Evolutionary conservation across 1,139 yeast genomes (phyloP).

Genomic region (Lodderomyces margitis): DNA sequence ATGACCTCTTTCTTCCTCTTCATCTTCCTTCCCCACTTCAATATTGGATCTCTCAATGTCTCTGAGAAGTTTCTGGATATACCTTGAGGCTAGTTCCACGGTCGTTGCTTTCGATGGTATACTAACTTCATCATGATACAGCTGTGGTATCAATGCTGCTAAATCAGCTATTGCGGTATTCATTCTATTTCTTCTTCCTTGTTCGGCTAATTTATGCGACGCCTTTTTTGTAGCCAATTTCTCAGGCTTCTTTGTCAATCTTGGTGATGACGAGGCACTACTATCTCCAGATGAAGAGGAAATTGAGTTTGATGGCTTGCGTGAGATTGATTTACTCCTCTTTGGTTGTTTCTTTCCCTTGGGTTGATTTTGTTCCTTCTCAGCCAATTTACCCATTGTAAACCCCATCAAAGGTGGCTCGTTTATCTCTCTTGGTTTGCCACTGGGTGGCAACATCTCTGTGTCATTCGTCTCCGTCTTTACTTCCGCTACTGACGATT

Average conservation of each 20-base stretch:
- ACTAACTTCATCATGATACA: conserved; percentile 53
- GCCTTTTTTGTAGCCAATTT: conserved; percentile 57
- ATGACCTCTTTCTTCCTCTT: not conserved
- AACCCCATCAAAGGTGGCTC: conserved; percentile 43
- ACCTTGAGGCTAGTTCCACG: conserved; percentile 80
- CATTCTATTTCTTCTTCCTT: conserved; percentile 91
- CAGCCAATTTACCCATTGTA: conserved; percentile 49
- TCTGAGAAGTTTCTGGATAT: conserved; percentile 50
- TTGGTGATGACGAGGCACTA: conserved; percentile 20
- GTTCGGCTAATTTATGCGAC: conserved; percentile 92
- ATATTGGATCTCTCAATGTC: conserved; percentile 10
- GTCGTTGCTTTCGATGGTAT: conserved; percentile 91
- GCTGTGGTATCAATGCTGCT: conserved; percentile 64
- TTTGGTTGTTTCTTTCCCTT: conserved; percentile 3
- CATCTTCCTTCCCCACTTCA: not conserved
- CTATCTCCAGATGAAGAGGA: conserved; percentile 19
- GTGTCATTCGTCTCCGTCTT: conserved; percentile 12
- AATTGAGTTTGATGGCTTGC: conserved; percentile 13
- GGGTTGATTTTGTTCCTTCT: conserved; percentile 20
- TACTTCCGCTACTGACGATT: conserved; percentile 23
- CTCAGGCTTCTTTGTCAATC: conserved; percentile 19
- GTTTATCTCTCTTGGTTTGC: conserved; percentile 18
- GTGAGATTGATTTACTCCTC: conserved; percentile 5
- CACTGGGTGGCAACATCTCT: conserved; percentile 43
- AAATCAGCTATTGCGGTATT: conserved; percentile 80